phyloP scores from a whole-genome alignment of 2,329 filamentous ascomycete species.

The Aspergillus sp. region DNA sequence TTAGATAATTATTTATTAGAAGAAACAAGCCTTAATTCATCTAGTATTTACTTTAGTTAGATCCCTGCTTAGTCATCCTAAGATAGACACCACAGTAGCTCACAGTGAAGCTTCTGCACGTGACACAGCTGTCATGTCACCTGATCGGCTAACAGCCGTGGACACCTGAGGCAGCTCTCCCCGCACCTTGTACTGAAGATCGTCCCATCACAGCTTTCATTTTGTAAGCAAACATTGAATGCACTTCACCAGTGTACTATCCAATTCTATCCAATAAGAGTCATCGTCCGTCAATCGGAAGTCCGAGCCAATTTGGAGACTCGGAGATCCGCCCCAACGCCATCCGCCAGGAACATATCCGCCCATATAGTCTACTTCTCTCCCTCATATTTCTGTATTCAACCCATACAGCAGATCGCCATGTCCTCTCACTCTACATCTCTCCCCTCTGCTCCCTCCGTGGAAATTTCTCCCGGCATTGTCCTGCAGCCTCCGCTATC shows the following conservation, averaged over 20 bases:
- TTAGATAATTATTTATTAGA: too few species aligned
- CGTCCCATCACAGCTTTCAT: background rate
- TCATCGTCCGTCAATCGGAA: background rate
- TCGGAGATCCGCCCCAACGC: background rate
- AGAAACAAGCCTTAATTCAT: too few species aligned
- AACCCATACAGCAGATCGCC: background rate
- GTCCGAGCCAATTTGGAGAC: background rate
- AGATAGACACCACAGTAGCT: too few species aligned
- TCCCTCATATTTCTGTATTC: too few species aligned
- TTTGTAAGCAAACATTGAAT: too few species aligned
- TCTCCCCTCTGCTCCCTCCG: slow-evolving; percentile 6
- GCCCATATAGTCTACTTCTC: background rate
- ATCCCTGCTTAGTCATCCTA: too few species aligned
- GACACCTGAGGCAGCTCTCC: background rate
- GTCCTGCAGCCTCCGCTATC: slow-evolving; percentile 46
- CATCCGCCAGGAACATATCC: background rate
- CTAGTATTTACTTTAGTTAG: too few species aligned
- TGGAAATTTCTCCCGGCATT: slow-evolving; percentile 11
- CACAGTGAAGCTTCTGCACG: background rate
- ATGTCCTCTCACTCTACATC: slow-evolving; percentile 7
- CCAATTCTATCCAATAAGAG: background rate
- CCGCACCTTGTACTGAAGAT: background rate
- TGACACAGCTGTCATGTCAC: background rate
- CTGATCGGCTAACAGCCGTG: background rate
- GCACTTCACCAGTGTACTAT: too few species aligned